Base-by-base conservation (phyloP, 2,329 filamentous ascomycete species). In the Septoria petroselini region DNA sequence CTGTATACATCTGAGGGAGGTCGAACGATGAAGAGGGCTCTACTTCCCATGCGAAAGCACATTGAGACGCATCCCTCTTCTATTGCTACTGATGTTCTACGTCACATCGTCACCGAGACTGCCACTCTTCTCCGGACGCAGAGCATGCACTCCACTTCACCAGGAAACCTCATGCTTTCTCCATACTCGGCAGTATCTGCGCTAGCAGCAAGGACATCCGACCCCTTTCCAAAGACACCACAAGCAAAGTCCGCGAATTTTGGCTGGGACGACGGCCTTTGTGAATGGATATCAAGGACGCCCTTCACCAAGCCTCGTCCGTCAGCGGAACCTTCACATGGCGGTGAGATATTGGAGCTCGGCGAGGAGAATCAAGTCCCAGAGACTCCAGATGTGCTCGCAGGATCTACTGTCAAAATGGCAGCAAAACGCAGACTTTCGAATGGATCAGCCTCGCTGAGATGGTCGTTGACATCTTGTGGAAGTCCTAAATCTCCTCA, bases 211-310 rank as follows among this genome's bases (percentile, higher is more conserved):
- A 8, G 21, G 17, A 38, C 34, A 19, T 9, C 25, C 2, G 25
- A 17, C 9, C 25, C 34, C 7, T 35, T 39, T 7, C 25, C 23
- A 27, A 9, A 39, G 3, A 47, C 43, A 7, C 43, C 43, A 23
- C 21, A 34, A 39, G 6, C 34, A 3, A 39, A 30, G 6, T 3
- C 25, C 3, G 23, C 15, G 1, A 35, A 66, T 3, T 70, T 70
- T 45, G 62, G 66, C 17, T 74, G 71, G 70, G 72, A 75, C 56
- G 71, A 73, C 40, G 71, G 70, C 7, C 68, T 75, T 29, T 70
- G 70, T 18, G 72, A 75, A 52, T 75, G 71, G 72, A 68, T 74
- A n/a, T 62, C 65, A 0, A 68, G 64, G 30, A 73, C 72, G 7
- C 71, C 72, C 0, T 67, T 55, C 8, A 43, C 50, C 0, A 14